Percentiles rank a stretch among this genome's conserved stretches.
These are phyloP conservation scores for Persicaria tinctoria DNA, from an alignment of 148 eudicot species.

Conservation along the genomic window DNA sequence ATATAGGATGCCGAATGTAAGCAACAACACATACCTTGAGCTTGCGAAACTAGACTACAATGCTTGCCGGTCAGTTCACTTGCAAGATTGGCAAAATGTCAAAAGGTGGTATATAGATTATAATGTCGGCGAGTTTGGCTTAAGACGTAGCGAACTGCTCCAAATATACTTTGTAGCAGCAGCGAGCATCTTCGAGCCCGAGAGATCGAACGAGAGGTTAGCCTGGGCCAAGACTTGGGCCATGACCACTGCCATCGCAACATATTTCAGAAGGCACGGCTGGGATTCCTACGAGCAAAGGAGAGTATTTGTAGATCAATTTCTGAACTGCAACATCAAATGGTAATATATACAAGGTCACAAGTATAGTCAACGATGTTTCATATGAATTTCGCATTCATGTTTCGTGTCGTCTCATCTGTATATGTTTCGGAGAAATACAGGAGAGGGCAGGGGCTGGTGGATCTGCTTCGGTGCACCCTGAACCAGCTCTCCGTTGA, in stretches of 20 bases:
- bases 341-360: background rate
- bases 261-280: constrained; percentile 26
- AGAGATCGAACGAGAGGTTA: constrained; percentile 43
- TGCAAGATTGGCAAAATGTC: constrained; percentile 50
- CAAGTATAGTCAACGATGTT: too few relatives aligned
- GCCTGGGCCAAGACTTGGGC: constrained; percentile 74
- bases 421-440: background rate
- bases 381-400: too few relatives aligned
- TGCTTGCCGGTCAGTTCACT: constrained; percentile 59
- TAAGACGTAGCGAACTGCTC: constrained; percentile 40
- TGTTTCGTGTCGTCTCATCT: too few relatives aligned
- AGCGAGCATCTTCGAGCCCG: constrained; percentile 67
- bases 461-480: background rate
- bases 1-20: constrained; percentile 65
- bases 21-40: constrained; percentile 61
- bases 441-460: background rate
- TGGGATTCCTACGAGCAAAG: constrained; percentile 23
- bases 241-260: constrained; percentile 39
- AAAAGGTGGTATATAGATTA: constrained; percentile 55
- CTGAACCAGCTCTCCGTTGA: background rate
- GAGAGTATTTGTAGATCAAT: constrained; percentile 32
- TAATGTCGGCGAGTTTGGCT: constrained; percentile 32
- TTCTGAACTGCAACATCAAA: constrained; percentile 17
- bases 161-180: constrained; percentile 48
- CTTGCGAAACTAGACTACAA: constrained; percentile 74